phyloP scores from a whole-genome alignment of 139 green algal genomes.

The Medakamo hakoo region DNA sequence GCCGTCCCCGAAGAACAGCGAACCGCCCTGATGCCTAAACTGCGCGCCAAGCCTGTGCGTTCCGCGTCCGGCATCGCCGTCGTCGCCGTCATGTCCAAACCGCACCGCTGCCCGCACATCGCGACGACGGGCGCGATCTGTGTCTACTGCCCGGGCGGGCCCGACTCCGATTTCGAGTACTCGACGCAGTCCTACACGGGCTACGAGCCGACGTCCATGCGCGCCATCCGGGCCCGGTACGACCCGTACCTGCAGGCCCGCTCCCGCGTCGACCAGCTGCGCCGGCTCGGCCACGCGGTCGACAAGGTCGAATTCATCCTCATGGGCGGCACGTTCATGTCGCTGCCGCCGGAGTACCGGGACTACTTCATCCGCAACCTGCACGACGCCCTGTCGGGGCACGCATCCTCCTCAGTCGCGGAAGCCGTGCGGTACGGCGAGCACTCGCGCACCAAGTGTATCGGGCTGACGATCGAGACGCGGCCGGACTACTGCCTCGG shows the following conservation, averaged over 20 bases:
- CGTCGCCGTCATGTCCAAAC: slow-evolving; percentile 97
- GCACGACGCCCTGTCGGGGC: slow-evolving; percentile 85
- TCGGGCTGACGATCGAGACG: slow-evolving; percentile 96
- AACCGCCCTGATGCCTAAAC: slow-evolving; percentile 59
- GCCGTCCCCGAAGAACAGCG: slow-evolving; percentile 85
- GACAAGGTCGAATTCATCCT: slow-evolving; percentile 99
- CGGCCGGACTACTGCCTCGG: slow-evolving; percentile 80
- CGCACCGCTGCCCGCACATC: slow-evolving; percentile 95
- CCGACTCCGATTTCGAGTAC: slow-evolving; percentile 98
- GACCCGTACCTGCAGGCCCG: slow-evolving; percentile 83
- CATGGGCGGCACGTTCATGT: slow-evolving; percentile 99
- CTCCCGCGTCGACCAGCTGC: slow-evolving; percentile 82
- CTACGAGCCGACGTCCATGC: slow-evolving; percentile 96
- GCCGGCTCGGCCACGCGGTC: slow-evolving; percentile 80
- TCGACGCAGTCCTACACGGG: slow-evolving; percentile 74
- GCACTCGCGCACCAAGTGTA: slow-evolving; percentile 70
- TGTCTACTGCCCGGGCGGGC: slow-evolving; percentile 94
- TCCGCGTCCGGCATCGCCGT: slow-evolving; percentile 94
- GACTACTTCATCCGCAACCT: slow-evolving; percentile 93
- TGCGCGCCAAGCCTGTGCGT: slow-evolving; percentile 68
- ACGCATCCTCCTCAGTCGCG: slow-evolving; percentile 34
- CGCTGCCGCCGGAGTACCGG: slow-evolving; percentile 79
- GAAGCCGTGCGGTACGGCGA: slow-evolving; percentile 59
- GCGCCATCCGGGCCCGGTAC: slow-evolving; percentile 88
- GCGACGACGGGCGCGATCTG: slow-evolving; percentile 98